Conservation (phyloP, 768 basidiomycete species). For the Boletus patriciae region DNA sequence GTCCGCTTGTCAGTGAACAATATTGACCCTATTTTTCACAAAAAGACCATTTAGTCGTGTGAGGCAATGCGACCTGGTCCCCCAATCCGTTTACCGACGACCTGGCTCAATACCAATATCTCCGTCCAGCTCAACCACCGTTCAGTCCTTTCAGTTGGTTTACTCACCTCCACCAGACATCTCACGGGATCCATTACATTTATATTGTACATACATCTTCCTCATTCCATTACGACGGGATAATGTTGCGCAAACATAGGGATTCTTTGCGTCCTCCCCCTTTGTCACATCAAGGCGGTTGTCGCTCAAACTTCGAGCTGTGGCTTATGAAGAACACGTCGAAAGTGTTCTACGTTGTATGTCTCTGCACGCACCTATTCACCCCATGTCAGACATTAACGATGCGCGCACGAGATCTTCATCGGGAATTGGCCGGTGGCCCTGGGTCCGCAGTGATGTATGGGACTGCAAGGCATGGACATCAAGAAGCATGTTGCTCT, state of each 20-base stretch:
- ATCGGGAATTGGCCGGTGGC: conserved; percentile 29
- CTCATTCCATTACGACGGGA: conserved; percentile 25
- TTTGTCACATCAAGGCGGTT: conserved; percentile 11
- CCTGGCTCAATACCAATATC: background rate
- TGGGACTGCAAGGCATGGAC: conserved; percentile 12
- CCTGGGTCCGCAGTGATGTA: conserved; percentile 27
- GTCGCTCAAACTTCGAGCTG: background rate
- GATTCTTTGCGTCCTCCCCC: conserved; percentile 11
- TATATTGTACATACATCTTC: conserved; percentile 27
- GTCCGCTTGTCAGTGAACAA: conserved; percentile 4
- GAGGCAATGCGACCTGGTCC: conserved; percentile 1
- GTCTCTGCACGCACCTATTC: conserved; percentile 12
- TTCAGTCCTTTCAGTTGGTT: background rate
- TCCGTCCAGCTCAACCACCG: background rate
- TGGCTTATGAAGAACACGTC: conserved; percentile 28
- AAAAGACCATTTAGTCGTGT: conserved; percentile 33
- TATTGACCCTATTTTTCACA: conserved; percentile 10
- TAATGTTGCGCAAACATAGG: conserved; percentile 5
- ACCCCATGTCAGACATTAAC: conserved; percentile 10
- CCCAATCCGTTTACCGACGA: background rate
- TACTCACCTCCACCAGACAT: conserved; percentile 8
- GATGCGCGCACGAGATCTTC: conserved; percentile 19
- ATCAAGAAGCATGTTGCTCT: conserved; percentile 12
- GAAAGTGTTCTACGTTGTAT: conserved; percentile 9
- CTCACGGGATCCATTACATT: conserved; percentile 25